A percentile compares a stretch with the other conserved stretches of the same genome.
Evolutionary conservation across 2,329 filamentous ascomycete species (phyloP).

Genomic region (Teratosphaeria epicoccoides): DNA sequence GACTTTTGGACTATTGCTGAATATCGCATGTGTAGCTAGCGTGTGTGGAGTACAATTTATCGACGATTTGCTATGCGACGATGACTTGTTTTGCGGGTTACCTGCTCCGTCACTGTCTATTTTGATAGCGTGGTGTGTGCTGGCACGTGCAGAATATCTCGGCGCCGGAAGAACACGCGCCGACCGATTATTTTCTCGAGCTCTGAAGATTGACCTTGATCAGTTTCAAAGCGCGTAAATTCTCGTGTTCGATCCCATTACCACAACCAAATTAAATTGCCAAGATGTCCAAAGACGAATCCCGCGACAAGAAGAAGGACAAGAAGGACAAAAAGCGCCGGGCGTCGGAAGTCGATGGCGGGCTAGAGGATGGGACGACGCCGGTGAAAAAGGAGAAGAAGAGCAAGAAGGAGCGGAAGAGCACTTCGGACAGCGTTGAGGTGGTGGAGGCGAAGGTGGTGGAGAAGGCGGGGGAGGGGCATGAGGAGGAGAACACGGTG

Average conservation of each 20-base stretch:
- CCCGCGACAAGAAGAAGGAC: constrained; percentile 27
- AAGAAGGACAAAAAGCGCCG: constrained; percentile 30
- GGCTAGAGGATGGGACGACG: constrained; percentile 1
- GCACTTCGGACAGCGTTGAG: constrained; percentile 14
- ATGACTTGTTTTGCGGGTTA: no score
- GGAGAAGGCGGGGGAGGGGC: constrained; percentile 22
- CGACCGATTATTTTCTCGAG: neutral
- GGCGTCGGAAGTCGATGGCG: constrained; percentile 19
- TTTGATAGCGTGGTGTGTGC: no score
- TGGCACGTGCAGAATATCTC: neutral
- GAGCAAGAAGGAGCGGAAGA: constrained; percentile 28
- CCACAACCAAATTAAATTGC: neutral
- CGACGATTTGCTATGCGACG: no score
- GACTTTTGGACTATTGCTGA: no score
- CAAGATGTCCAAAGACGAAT: constrained; percentile 31
- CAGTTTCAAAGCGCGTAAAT: neutral
- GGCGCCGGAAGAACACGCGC: neutral
- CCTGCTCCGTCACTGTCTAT: no score
- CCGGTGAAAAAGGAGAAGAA: constrained; percentile 22
- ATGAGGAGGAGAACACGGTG: constrained; percentile 31
- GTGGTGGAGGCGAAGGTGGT: constrained; percentile 29
- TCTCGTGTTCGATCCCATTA: neutral
- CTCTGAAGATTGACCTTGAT: neutral
- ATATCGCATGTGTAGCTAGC: no score
- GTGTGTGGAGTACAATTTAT: no score